A percentile compares a stretch with the other conserved stretches of the same genome.
These are phyloP conservation scores for Colletotrichum sp. DNA, from an alignment of 2,329 filamentous ascomycete genomes.

Conservation along the genomic window DNA sequence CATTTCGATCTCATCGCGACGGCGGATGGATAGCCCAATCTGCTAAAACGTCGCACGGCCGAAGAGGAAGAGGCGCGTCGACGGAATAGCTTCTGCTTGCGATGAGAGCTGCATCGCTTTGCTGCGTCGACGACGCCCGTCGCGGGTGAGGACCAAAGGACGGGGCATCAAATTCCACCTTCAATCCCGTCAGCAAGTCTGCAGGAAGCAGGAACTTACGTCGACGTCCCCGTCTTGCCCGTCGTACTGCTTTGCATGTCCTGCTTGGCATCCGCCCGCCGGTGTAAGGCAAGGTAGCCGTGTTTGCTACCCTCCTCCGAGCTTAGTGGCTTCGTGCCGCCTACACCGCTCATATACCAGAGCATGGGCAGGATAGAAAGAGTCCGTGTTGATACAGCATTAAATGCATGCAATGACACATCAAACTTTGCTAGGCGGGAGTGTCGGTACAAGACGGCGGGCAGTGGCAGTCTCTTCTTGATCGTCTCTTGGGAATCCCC, in stretches of 20 bases:
- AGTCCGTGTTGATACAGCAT: slow-evolving; percentile 18
- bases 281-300: slow-evolving; percentile 6
- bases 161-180: neutral
- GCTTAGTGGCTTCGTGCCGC: slow-evolving; percentile 13
- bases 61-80: neutral
- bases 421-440: neutral
- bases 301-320: slow-evolving; percentile 21
- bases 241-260: slow-evolving; percentile 1
- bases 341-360: slow-evolving; percentile 20
- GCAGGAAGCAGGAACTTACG: neutral
- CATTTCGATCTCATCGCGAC: slow-evolving; percentile 29
- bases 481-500: neutral
- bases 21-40: slow-evolving; percentile 23
- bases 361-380: neutral
- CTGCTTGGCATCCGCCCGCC: slow-evolving; percentile 11
- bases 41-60: neutral
- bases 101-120: neutral
- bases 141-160: neutral
- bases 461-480: neutral
- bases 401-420: slow-evolving; percentile 20
- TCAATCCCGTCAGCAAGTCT: neutral
- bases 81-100: neutral
- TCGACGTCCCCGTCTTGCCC: neutral
- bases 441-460: neutral
- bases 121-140: neutral